Conservation (phyloP, 129 eudicot species). For the Centaurea solstitialis region DNA sequence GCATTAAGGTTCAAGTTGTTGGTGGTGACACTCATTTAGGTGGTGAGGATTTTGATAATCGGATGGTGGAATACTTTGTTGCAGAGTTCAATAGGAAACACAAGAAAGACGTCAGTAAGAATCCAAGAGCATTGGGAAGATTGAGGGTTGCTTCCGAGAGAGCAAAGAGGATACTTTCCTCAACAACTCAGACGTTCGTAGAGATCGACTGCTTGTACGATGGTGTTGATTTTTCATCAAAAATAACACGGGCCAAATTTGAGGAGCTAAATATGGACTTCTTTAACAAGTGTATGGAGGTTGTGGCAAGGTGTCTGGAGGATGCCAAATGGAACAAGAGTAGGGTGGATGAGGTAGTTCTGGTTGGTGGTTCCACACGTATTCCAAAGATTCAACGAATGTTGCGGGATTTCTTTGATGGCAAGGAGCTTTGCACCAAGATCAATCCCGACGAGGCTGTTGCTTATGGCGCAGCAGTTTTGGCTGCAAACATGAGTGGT, state of each 20-base stretch:
- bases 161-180: slow-evolving; percentile 8
- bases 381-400: slow-evolving; percentile 18
- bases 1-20: not conserved
- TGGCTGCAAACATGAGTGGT: too few relatives aligned
- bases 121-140: slow-evolving; percentile 14
- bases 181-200: not conserved
- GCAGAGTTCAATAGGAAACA: not conserved
- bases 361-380: slow-evolving; percentile 21
- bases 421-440: slow-evolving; percentile 5
- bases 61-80: slow-evolving; percentile 14
- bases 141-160: slow-evolving; percentile 14
- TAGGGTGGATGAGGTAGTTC: not conserved
- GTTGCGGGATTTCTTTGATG: not conserved
- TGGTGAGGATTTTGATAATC: slow-evolving; percentile 22
- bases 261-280: slow-evolving; percentile 25
- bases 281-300: not conserved
- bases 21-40: slow-evolving; percentile 20
- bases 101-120: not conserved
- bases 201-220: slow-evolving; percentile 10
- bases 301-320: not conserved
- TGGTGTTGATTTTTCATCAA: slow-evolving; percentile 22
- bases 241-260: slow-evolving; percentile 15
- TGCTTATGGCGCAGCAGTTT: not conserved
- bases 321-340: not conserved
- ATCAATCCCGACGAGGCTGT: slow-evolving; percentile 19